Base-by-base conservation (phyloP, 495 filamentous ascomycete genomes). In the Immersiella caudata region DNA sequence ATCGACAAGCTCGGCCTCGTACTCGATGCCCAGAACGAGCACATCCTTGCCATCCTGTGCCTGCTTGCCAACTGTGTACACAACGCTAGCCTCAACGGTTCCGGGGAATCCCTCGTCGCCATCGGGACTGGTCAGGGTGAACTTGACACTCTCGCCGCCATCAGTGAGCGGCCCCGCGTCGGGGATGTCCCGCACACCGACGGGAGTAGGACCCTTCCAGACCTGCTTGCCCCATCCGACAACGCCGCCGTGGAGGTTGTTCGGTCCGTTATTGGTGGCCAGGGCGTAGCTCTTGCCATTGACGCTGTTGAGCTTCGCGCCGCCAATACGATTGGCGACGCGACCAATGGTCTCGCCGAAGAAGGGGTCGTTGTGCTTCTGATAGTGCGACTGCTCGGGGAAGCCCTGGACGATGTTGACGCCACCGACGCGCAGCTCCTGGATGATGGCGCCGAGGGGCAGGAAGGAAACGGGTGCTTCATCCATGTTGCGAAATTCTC, bases 271-370 rank as follows among this genome's bases (percentile, higher is more conserved):
- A 75, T 97, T 98, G 46, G 83, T 82, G 2, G 84, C 82, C 27
- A 98, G 82, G 16, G 81, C 67, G 73, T 95, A 93, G 3, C 81
- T 75, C 64, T 86, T 84, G 59, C 80, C 88, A 77, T 97, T 97
- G 56, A 97, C 78, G 21, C 83, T 81, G 62, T 86, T 73, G 71
- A 97, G 86, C 64, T 87, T 82, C 1, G 89, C 94, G 72, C 86
- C 79, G 60, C 86, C 86, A 76, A 97, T 87, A 25, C 94, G 90
- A 79, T 99, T 99, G 56, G 93, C 93, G 11, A 95, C 86, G 33
- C 94, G 91, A 22, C 94, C 94, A 73, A 99, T 97, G 46, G 92
- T 97, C 75, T 93, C 94, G 68, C 94, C 94, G 71, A 96, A 97
- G 82, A 87, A 91, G 20, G 91, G 88, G 20, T 77, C 78, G 79